These are phyloP conservation scores for Metroxylon sagu DNA, from an alignment of 176 grass and related monocot species.

Conservation along the genomic window DNA sequence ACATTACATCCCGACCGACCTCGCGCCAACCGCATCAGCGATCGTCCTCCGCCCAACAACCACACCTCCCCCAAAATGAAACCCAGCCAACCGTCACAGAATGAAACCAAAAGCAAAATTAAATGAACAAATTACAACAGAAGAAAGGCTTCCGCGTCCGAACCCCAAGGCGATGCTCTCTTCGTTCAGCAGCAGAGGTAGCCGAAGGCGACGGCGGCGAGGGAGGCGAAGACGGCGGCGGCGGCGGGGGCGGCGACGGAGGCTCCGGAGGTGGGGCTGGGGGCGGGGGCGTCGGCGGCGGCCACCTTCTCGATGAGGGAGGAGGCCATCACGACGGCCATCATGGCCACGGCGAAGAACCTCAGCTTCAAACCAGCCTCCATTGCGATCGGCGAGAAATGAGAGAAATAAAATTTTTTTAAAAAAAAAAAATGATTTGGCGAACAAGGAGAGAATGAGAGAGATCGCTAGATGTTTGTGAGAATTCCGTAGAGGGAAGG, in stretches of 20 bases:
- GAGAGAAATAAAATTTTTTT: no score
- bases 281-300: background rate
- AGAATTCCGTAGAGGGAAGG: no score
- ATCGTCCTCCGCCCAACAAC: no score
- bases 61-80: no score
- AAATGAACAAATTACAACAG: no score
- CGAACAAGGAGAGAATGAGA: no score
- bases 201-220: conserved; percentile 21
- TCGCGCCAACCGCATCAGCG: no score
- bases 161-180: conserved; percentile 13
- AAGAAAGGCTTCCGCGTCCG: conserved; percentile 1
- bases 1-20: no score
- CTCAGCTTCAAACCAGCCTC: conserved; percentile 29
- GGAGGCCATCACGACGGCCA: conserved; percentile 19
- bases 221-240: conserved; percentile 9
- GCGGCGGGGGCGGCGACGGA: conserved; percentile 4
- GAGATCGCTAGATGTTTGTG: no score
- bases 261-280: conserved; percentile 16
- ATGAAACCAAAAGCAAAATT: no score
- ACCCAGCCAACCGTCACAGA: no score
- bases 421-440: no score
- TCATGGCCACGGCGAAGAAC: conserved; percentile 22
- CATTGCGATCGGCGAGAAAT: background rate
- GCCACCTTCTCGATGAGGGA: conserved; percentile 16
- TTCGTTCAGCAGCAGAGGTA: conserved; percentile 22